Percentiles rank a stretch among this genome's conserved stretches.
Conservation (phyloP, 345 rosid genomes). For the Salix viminalis region DNA sequence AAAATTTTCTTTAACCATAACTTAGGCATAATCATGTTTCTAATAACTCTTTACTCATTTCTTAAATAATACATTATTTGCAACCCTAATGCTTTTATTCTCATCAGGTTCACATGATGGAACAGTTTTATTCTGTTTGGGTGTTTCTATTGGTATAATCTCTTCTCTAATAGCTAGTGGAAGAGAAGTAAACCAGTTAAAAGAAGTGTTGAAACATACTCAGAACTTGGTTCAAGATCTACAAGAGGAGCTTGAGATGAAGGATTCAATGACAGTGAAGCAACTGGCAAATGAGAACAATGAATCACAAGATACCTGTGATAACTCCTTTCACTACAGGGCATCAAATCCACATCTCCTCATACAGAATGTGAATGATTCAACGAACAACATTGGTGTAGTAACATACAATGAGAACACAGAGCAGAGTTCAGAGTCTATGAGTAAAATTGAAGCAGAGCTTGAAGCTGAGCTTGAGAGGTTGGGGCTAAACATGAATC, state of each 20-base stretch:
- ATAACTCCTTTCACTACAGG: slow-evolving; percentile 22
- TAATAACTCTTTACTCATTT: neutral
- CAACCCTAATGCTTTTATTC: slow-evolving; percentile 17
- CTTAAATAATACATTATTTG: neutral
- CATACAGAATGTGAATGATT: slow-evolving; percentile 16
- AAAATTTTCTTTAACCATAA: no score
- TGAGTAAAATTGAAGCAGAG: slow-evolving; percentile 87
- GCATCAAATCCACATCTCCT: slow-evolving; percentile 17
- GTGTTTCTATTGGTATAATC: slow-evolving; percentile 63
- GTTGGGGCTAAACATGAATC: slow-evolving; percentile 64
- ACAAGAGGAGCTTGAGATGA: slow-evolving; percentile 70
- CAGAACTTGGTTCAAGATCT: slow-evolving; percentile 71
- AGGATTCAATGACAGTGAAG: slow-evolving; percentile 56
- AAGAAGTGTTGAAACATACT: slow-evolving; percentile 49
- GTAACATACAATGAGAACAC: slow-evolving; percentile 35
- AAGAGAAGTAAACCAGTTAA: slow-evolving; percentile 44
- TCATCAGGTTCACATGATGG: slow-evolving; percentile 46
- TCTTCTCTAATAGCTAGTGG: slow-evolving; percentile 46
- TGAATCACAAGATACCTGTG: slow-evolving; percentile 30
- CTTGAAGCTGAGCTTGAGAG: slow-evolving; percentile 94
- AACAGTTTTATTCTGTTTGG: slow-evolving; percentile 52
- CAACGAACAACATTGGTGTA: slow-evolving; percentile 15
- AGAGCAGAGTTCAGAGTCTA: slow-evolving; percentile 40
- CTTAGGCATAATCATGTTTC: neutral
- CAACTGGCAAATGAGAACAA: slow-evolving; percentile 49